Percentiles rank a stretch among this genome's conserved stretches.
Evolutionary conservation across 371 early-diverging fungal species (phyloP).

Genomic region (Zancudomyces culisetae): DNA sequence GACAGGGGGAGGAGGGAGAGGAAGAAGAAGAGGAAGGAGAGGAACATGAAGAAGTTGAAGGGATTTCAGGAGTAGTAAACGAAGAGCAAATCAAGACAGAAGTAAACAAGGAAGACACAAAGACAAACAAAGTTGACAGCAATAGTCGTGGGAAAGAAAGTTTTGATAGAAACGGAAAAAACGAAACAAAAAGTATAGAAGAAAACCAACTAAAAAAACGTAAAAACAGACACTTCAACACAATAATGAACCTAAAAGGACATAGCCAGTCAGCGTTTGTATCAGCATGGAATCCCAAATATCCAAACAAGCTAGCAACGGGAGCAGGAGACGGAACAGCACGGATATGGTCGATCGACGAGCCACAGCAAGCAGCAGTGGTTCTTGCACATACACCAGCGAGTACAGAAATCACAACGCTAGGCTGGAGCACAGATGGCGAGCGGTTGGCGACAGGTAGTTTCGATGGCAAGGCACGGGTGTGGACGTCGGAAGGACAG

Average conservation of each 20-base stretch:
- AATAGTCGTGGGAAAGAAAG: too few species aligned
- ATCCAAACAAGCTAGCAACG: slow-evolving; percentile 49
- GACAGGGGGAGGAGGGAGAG: too few species aligned
- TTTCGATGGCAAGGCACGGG: slow-evolving; percentile 73
- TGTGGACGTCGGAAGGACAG: slow-evolving; percentile 67
- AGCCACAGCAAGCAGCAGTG: background rate
- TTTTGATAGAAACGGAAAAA: background rate
- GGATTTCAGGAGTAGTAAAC: too few species aligned
- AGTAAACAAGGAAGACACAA: slow-evolving; percentile 20
- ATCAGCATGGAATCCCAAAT: slow-evolving; percentile 65
- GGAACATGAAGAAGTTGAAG: too few species aligned
- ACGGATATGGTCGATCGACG: slow-evolving; percentile 57
- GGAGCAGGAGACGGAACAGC: slow-evolving; percentile 82
- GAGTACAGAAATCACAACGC: slow-evolving; percentile 45
- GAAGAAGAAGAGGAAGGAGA: too few species aligned
- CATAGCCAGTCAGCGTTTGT: slow-evolving; percentile 57
- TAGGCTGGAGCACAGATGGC: slow-evolving; percentile 82
- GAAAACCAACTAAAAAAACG: too few species aligned
- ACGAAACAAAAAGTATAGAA: background rate
- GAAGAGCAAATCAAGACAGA: too few species aligned
- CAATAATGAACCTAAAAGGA: slow-evolving; percentile 12
- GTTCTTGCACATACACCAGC: slow-evolving; percentile 1
- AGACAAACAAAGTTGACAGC: too few species aligned
- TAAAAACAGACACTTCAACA: slow-evolving; percentile 5
- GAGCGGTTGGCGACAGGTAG: slow-evolving; percentile 71